Evolutionary conservation across 441 rosid species (phyloP), one percentile per base, ranked within the genome.

Genomic region (Sinapis alba): DNA sequence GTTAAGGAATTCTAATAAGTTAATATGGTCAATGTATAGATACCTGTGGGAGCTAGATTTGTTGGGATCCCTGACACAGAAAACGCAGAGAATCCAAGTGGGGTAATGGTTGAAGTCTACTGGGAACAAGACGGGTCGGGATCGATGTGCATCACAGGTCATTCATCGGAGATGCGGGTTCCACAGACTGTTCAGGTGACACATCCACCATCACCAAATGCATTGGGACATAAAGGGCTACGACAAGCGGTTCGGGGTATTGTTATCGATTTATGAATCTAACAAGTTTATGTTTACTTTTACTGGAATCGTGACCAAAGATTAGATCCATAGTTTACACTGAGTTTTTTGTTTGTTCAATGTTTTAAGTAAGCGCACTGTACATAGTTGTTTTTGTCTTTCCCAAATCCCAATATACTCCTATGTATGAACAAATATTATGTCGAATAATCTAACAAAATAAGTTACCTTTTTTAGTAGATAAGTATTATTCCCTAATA

Each of bases 21-120:
- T 15, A 43, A 15, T 11, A 23, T n/a, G 61, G 28, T 23, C 7
- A 1, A 50, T 34, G 66, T 36, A 7, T 81, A 93, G 97, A 86
- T 95, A 81, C 99, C 94, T 0, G 74, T 88, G 1, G 99, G 94
- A 71, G 96, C 96, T 7, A 86, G 85, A 83, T 88, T 83, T 72
- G 88, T 93, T n/a, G 91, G 93, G 62, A 86, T 93, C 27, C 98
- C 97, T 1, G 91, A 90, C 13, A 88, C 94, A 3, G 89, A 84
- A 68, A 80, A 84, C 2, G 60, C 59, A 0, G 95, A 83, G 82
- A 84, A 89, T 71, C 90, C 95, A 1, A 72, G 87, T 43, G 98
- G 99, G 13, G 8, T 86, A 19, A 95, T 95, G 98, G 98, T 95
- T 34, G 90, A 93, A 87, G 98, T 91, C 5, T 87, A 84, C 80